Evolutionary conservation across 441 rosid genomes (phyloP).

Genomic region (Lepidium campestre): DNA sequence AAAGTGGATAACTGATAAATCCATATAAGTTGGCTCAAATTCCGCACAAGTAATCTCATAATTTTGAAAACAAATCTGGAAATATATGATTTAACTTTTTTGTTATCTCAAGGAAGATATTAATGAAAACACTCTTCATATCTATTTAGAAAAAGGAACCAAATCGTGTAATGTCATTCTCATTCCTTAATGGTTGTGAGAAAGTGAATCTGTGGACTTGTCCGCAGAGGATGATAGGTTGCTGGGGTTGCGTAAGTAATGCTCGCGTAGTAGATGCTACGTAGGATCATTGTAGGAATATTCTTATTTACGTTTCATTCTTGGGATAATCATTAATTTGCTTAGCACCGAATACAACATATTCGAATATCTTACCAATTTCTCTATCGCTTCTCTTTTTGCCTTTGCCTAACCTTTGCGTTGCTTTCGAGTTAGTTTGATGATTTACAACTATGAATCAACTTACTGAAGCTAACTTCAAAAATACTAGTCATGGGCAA

Average conservation of each 20-base stretch:
- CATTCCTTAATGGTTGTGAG: slow-evolving; percentile 5
- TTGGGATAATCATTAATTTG: not conserved
- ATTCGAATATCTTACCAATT: not conserved
- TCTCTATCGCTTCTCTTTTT: slow-evolving; percentile 3
- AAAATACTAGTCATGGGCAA: too few relatives aligned
- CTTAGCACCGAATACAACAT: slow-evolving; percentile 5
- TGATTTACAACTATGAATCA: not conserved
- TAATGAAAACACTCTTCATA: slow-evolving; percentile 6
- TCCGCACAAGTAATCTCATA: too few relatives aligned
- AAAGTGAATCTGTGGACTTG: not conserved
- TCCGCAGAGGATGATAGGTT: slow-evolving; percentile 10
- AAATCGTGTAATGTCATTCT: not conserved
- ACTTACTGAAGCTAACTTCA: too few relatives aligned
- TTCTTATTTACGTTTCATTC: slow-evolving; percentile 11
- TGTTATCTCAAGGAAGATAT: not conserved
- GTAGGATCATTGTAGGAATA: slow-evolving; percentile 20
- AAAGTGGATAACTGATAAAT: not conserved
- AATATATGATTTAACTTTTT: not conserved
- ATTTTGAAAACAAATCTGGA: not conserved
- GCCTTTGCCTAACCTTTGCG: slow-evolving; percentile 14
- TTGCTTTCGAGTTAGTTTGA: slow-evolving; percentile 12
- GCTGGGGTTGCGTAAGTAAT: slow-evolving; percentile 22
- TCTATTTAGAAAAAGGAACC: not conserved
- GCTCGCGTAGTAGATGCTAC: slow-evolving; percentile 20
- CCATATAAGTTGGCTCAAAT: too few relatives aligned